Evolutionary conservation across 73 alveolate genomes (phyloP).

Genomic region (Symbiodinium pilosum): DNA sequence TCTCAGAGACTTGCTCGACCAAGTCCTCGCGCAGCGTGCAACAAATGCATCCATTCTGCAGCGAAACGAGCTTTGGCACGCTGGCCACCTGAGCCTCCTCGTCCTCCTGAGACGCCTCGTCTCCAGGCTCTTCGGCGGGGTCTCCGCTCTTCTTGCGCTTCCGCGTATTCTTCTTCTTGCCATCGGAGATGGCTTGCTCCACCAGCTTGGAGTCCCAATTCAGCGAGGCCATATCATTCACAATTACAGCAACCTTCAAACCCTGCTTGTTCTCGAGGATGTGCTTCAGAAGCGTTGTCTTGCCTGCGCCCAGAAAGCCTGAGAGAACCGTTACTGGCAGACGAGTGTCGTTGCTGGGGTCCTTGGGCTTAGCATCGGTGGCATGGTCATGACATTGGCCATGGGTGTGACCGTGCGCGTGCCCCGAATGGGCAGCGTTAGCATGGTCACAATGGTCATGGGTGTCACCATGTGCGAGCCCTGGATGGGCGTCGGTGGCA

Average conservation of each 20-base stretch:
- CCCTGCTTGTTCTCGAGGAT: conserved; percentile 95
- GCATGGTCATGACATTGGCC: not conserved
- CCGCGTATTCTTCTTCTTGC: not conserved
- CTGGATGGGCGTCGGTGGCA: not conserved
- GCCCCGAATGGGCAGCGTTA: not conserved
- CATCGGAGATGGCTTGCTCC: not conserved
- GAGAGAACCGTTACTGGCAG: conserved; percentile 96
- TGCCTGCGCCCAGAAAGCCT: conserved; percentile 97
- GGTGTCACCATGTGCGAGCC: not conserved
- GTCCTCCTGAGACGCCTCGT: too few species aligned
- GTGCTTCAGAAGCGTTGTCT: conserved; percentile 97
- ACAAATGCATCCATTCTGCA: conserved; percentile 97
- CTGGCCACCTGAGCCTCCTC: conserved; percentile 3
- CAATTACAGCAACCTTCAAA: conserved; percentile 96
- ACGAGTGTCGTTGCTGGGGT: conserved; percentile 15
- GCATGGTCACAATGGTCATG: not conserved
- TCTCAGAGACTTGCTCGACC: conserved; percentile 90
- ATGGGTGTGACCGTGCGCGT: not conserved
- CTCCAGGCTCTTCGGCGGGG: not conserved
- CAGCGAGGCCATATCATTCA: conserved; percentile 97
- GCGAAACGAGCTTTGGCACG: conserved; percentile 95
- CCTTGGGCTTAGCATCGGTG: not conserved
- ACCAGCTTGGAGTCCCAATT: conserved; percentile 95
- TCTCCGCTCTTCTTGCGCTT: conserved; percentile 6
- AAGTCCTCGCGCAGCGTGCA: conserved; percentile 97